These are phyloP conservation scores for Leccinum boreale DNA, from an alignment of 768 basidiomycete species.

Conservation along the genomic window DNA sequence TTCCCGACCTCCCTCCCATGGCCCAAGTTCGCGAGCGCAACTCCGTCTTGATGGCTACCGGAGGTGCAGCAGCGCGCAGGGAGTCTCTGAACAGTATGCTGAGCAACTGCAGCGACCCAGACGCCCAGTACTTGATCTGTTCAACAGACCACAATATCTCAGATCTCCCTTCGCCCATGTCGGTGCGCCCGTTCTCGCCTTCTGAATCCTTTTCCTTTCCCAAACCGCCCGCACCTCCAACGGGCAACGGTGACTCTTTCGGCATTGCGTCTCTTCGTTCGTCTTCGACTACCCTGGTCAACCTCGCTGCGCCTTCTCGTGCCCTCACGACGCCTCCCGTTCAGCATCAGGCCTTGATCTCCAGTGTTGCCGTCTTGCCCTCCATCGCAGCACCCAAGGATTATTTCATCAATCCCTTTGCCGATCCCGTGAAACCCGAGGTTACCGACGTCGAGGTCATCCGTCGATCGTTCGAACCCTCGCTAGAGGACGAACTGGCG, in stretches of 20 bases:
- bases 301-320: constrained; percentile 15
- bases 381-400: constrained; percentile 4
- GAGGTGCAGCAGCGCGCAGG: constrained; percentile 24
- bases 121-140: constrained; percentile 41
- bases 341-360: constrained; percentile 4
- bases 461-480: constrained; percentile 53
- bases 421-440: constrained; percentile 28
- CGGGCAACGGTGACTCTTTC: background rate
- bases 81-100: constrained; percentile 41
- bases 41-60: constrained; percentile 21
- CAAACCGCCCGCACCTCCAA: constrained; percentile 44
- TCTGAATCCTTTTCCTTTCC: constrained; percentile 70
- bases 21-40: constrained; percentile 48
- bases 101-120: constrained; percentile 34
- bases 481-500: constrained; percentile 55
- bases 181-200: constrained; percentile 63
- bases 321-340: constrained; percentile 12
- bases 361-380: background rate
- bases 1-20: constrained; percentile 50
- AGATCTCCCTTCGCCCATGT: constrained; percentile 48
- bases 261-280: constrained; percentile 5
- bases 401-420: constrained; percentile 31
- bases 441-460: constrained; percentile 48
- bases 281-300: constrained; percentile 18
- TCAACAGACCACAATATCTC: constrained; percentile 13